Evolutionary conservation across 345 rosid genomes (phyloP), one percentile per base, ranked within the genome.

Genomic region (Syzygium aqueum): DNA sequence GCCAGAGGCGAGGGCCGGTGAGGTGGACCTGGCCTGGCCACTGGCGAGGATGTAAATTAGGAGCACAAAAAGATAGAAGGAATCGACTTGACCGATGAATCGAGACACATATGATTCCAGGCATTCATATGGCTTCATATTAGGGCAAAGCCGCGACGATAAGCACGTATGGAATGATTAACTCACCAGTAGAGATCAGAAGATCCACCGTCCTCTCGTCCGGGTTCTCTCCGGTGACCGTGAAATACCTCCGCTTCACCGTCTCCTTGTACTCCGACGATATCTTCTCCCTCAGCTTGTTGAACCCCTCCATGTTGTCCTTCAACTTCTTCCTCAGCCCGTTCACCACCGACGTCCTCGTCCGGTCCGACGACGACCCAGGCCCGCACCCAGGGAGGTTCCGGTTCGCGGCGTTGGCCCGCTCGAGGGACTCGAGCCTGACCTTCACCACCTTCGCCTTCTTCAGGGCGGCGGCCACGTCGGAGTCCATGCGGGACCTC

Each of bases 151-250:
- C 86, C 19, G n/a, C 43, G 50, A 27, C 5, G 50, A 85, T 53
- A 19, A 54, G 14, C 53, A 2, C 8, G 50, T 28, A 85, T 21
- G 82, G 49, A 9, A 73, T 19, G 82, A 73, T 73, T 73, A 30
- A 67, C 89, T 43, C 49, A 96, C 99, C 99, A 46, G 99, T 97
- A 19, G 99, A 96, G 87, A 97, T 97, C 87, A 97, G 88, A 28
- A 91, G 94, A 93, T 98, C 99, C 6, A 98, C 89, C 4, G 94
- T 92, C 89, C 82, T 87, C 80, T 95, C 99, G 53, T 96, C 98
- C 0, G 99, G 99, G 89, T 95, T 94, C 90, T 96, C 98, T 27
- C 99, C 99, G 51, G 99, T 95, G 87, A 96, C 98, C 4, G 99
- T 98, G 61, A 92, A 96, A 83, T 95, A 98, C 90, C 99, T 92